These are phyloP conservation scores for Fusarium camptoceras DNA, from an alignment of 2,329 filamentous ascomycete genomes.

Conservation along the genomic window DNA sequence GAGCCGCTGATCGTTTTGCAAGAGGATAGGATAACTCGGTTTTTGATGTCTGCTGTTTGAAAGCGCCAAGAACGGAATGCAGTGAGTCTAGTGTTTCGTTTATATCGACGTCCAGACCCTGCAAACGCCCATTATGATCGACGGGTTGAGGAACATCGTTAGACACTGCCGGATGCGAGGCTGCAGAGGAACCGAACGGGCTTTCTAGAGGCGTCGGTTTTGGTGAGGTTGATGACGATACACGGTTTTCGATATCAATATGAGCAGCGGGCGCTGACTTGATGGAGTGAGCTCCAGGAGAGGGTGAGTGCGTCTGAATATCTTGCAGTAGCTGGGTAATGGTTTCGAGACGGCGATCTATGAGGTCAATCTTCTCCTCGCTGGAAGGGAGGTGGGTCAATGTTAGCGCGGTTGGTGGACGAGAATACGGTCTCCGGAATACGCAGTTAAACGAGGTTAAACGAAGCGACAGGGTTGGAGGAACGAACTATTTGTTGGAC, in stretches of 20 bases:
- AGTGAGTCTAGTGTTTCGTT: not conserved
- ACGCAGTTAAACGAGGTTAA: not conserved
- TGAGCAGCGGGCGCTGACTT: not conserved
- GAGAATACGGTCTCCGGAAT: not conserved
- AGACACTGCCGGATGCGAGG: not conserved
- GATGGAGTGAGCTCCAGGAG: not conserved
- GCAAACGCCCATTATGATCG: not conserved
- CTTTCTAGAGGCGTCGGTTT: not conserved
- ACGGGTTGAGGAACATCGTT: not conserved
- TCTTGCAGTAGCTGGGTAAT: not conserved
- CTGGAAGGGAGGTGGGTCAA: not conserved
- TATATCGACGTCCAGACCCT: not conserved
- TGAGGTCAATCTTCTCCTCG: not conserved
- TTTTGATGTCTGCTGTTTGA: not conserved
- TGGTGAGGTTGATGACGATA: not conserved
- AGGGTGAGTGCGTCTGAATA: not conserved
- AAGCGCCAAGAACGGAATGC: not conserved
- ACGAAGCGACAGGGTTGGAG: not conserved
- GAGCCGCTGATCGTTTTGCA: not conserved
- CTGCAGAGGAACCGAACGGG: not conserved
- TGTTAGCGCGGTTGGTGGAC: not conserved
- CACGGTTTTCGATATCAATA: not conserved
- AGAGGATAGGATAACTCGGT: not conserved
- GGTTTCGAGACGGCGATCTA: not conserved
- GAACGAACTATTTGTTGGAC: not conserved